phyloP scores from a whole-genome alignment of 2,329 filamentous ascomycete genomes.

The Aspergillus fijiensis region DNA sequence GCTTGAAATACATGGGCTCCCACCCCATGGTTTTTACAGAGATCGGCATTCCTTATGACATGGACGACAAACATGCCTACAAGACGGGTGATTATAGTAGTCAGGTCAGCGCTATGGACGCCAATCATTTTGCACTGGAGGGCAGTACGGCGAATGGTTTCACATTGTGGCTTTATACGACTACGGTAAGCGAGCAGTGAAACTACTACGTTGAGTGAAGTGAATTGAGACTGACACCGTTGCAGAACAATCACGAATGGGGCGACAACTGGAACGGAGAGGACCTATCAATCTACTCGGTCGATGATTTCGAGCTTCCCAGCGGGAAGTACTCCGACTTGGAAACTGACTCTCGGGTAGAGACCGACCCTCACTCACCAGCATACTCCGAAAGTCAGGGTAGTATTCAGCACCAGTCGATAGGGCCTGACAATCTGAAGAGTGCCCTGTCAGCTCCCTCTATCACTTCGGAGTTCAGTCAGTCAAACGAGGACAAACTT shows the following conservation, averaged over 20 bases:
- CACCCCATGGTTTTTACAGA: constrained; percentile 90
- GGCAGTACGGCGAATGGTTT: constrained; percentile 80
- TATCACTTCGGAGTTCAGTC: constrained; percentile 58
- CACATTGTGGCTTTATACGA: constrained; percentile 83
- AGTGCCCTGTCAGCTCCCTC: constrained; percentile 60
- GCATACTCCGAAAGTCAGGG: constrained; percentile 55
- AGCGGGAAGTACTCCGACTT: constrained; percentile 29
- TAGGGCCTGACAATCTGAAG: constrained; percentile 76
- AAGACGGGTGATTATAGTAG: constrained; percentile 93
- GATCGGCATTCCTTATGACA: constrained; percentile 97
- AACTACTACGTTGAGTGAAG: background rate
- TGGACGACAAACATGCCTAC: constrained; percentile 96
- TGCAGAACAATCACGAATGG: constrained; percentile 77
- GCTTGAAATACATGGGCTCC: constrained; percentile 80
- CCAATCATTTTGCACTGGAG: constrained; percentile 91
- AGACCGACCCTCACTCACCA: constrained; percentile 47
- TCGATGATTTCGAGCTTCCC: constrained; percentile 69
- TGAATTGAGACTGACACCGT: background rate
- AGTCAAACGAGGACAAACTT: constrained; percentile 60
- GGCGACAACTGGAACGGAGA: constrained; percentile 98
- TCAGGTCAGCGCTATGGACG: constrained; percentile 88
- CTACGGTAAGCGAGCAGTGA: constrained; percentile 51
- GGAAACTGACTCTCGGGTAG: constrained; percentile 40
- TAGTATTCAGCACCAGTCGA: constrained; percentile 46
- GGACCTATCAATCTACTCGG: constrained; percentile 84